These are phyloP conservation scores for Citrullus mucosospermus DNA, from an alignment of 306 rosid genomes.

Conservation along the genomic window DNA sequence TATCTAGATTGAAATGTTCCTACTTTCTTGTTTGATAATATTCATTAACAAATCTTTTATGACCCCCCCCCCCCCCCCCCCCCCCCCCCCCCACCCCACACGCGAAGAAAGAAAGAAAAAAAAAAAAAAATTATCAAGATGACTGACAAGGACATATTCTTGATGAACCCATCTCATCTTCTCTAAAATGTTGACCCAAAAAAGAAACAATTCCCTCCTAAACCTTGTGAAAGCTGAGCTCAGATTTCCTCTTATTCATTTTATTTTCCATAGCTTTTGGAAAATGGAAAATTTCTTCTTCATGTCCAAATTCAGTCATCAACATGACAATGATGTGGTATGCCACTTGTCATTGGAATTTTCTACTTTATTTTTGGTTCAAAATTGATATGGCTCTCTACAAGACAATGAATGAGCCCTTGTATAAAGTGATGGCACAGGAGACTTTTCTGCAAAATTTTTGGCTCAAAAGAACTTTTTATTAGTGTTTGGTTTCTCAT, in stretches of 20 bases:
- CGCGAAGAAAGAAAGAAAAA: no score
- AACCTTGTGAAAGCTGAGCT: neutral
- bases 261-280: neutral
- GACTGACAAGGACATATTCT: neutral
- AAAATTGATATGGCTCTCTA: neutral
- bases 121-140: neutral
- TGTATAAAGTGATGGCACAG: neutral
- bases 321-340: neutral
- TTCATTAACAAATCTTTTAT: neutral
- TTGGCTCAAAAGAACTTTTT: neutral
- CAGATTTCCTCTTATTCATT: neutral
- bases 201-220: neutral
- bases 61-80: neutral
- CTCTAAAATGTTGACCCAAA: neutral
- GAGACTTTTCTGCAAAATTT: neutral
- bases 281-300: neutral
- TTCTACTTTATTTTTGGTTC: neutral
- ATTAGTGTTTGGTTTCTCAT: neutral
- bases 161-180: neutral
- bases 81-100: neutral
- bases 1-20: neutral
- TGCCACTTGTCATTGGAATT: neutral
- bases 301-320: neutral
- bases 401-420: neutral
- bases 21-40: constrained; percentile 5